Conservation (phyloP, 1,139 yeast genomes). For the Geotrichum restrictum region DNA sequence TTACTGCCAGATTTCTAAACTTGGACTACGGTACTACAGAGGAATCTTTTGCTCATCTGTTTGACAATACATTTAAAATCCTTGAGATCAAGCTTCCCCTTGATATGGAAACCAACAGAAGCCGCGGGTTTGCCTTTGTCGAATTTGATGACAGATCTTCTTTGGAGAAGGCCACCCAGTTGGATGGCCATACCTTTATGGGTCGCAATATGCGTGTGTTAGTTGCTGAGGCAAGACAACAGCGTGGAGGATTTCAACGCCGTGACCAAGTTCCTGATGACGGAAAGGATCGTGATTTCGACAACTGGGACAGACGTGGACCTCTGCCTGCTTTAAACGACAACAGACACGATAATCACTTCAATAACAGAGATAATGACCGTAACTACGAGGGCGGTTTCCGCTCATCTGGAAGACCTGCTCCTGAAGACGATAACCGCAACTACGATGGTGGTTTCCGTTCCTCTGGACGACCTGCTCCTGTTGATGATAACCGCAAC, state of each 20-base stretch:
- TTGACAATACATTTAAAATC: constrained; percentile 53
- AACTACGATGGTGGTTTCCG: constrained; percentile 10
- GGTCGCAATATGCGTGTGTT: constrained; percentile 78
- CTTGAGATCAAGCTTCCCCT: constrained; percentile 60
- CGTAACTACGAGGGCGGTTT: constrained; percentile 16
- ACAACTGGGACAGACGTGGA: constrained; percentile 35
- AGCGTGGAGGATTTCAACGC: constrained; percentile 20
- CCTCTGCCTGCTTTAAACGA: constrained; percentile 29
- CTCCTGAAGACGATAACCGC: constrained; percentile 31
- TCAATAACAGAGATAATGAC: constrained; percentile 25
- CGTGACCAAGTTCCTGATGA: constrained; percentile 25
- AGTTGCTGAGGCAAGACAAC: constrained; percentile 60
- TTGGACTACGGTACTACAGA: constrained; percentile 81
- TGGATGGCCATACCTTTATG: constrained; percentile 59
- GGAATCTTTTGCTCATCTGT: constrained; percentile 59
- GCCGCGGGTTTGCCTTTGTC: constrained; percentile 84
- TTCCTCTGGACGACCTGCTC: not conserved
- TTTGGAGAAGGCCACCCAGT: constrained; percentile 64
- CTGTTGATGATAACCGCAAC: constrained; percentile 32
- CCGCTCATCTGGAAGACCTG: constrained; percentile 1
- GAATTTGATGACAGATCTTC: constrained; percentile 65
- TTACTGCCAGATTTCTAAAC: constrained; percentile 79
- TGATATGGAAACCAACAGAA: constrained; percentile 56
- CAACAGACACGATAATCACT: constrained; percentile 17
- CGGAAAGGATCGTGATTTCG: constrained; percentile 32